A percentile compares a stretch with the other conserved stretches of the same genome.
These are phyloP conservation scores for Acanthamoeba sp. DNA, from an alignment of 208 protist genomes.

Conservation along the genomic window DNA sequence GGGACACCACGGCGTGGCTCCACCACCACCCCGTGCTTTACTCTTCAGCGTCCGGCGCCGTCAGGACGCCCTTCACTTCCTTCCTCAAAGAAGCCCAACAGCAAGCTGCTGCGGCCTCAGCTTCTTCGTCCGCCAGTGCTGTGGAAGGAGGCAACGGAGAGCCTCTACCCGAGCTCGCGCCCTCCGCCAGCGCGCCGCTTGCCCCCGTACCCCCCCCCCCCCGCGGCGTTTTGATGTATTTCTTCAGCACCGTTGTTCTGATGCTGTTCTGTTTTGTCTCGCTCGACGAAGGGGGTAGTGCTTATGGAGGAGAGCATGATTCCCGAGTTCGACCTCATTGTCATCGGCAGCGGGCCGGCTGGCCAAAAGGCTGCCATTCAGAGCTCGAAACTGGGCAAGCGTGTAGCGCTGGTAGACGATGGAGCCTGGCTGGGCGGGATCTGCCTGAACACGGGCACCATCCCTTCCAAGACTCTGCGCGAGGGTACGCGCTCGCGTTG, in stretches of 20 bases:
- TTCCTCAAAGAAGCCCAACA: neutral
- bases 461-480: slow-evolving; percentile 80
- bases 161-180: neutral
- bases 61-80: neutral
- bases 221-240: no score
- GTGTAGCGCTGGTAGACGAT: slow-evolving; percentile 47
- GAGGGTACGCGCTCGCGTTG: slow-evolving; percentile 53
- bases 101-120: neutral
- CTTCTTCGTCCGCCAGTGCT: neutral
- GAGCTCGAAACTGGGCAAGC: slow-evolving; percentile 73
- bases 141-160: no score
- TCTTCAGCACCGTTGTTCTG: neutral
- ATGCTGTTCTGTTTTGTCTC: neutral
- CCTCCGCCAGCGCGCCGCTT: neutral
- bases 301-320: slow-evolving; percentile 19
- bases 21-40: neutral
- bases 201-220: neutral
- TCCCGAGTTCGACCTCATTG: slow-evolving; percentile 50
- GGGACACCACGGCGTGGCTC: no score
- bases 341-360: slow-evolving; percentile 72
- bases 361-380: slow-evolving; percentile 79
- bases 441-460: slow-evolving; percentile 78
- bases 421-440: slow-evolving; percentile 64
- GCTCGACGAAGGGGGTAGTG: neutral
- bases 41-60: neutral